Evolutionary conservation across 2,329 filamentous ascomycete species (phyloP).

Genomic region (Neonectria hederae): DNA sequence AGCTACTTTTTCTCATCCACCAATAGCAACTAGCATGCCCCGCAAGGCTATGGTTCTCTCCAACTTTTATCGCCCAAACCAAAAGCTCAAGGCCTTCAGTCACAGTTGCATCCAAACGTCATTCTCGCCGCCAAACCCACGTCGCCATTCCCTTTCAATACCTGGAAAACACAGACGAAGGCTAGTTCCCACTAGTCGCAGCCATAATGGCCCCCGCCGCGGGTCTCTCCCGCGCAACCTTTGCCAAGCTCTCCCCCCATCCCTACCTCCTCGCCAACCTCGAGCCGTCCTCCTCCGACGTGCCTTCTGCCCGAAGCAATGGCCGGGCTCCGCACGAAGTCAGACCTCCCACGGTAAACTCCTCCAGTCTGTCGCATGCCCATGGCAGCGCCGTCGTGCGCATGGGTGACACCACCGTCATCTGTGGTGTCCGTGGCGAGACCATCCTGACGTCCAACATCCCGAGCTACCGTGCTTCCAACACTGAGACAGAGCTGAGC

Average conservation of each 20-base stretch:
- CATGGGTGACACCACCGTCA: constrained; percentile 89
- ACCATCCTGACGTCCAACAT: constrained; percentile 80
- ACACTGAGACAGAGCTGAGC: constrained; percentile 58
- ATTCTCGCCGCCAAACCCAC: not conserved
- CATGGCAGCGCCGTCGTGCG: constrained; percentile 91
- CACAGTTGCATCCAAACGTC: constrained; percentile 1
- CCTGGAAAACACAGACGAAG: not conserved
- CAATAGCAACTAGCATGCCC: constrained; percentile 6
- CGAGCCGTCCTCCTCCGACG: constrained; percentile 62
- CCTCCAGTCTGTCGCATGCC: constrained; percentile 85
- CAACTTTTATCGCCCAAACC: constrained; percentile 37
- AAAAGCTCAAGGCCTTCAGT: constrained; percentile 16
- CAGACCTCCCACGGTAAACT: constrained; percentile 79
- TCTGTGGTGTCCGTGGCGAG: constrained; percentile 91
- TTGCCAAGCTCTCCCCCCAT: constrained; percentile 88
- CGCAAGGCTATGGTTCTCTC: constrained; percentile 38
- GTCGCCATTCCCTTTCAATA: not conserved
- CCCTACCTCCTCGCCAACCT: constrained; percentile 92
- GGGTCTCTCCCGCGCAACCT: constrained; percentile 71
- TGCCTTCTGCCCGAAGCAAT: constrained; percentile 76
- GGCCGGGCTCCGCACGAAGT: constrained; percentile 76
- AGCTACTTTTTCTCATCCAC: not conserved
- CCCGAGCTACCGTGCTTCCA: constrained; percentile 66
- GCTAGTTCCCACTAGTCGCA: not conserved
- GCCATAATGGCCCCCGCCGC: constrained; percentile 44